Evolutionary conservation across 768 basidiomycete genomes (phyloP).

Genomic region (Auricularia sp.): DNA sequence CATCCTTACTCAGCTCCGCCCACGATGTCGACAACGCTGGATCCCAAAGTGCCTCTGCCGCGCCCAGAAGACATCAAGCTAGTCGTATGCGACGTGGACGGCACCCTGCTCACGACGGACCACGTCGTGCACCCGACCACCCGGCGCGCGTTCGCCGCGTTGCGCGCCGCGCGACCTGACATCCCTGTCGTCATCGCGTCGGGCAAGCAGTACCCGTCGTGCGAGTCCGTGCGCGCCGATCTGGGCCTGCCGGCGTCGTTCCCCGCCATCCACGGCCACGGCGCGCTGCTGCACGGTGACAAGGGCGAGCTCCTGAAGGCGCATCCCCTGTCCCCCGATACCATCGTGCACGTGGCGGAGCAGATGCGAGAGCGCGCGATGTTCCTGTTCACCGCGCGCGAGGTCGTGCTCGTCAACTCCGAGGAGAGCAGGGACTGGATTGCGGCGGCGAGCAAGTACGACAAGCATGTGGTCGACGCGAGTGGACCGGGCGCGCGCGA

Average conservation of each 20-base stretch:
- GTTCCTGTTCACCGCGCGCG: constrained; percentile 7
- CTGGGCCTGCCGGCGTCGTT: constrained; percentile 6
- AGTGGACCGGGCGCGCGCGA: background rate
- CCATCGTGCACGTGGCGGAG: constrained; percentile 4
- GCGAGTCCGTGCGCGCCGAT: constrained; percentile 5
- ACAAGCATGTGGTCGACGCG: constrained; percentile 5
- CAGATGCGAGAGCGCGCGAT: constrained; percentile 3
- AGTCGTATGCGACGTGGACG: constrained; percentile 9
- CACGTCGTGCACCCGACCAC: constrained; percentile 8
- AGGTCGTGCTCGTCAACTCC: constrained; percentile 2
- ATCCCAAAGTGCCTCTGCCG: background rate
- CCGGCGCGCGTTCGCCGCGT: constrained; percentile 1
- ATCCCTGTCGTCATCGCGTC: constrained; percentile 9
- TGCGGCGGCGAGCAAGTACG: constrained; percentile 5
- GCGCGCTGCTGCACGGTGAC: constrained; percentile 6
- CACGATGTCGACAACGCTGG: background rate
- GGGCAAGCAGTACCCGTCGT: constrained; percentile 8
- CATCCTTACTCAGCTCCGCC: no score
- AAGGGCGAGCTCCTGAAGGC: background rate
- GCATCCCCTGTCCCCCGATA: background rate
- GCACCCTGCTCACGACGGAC: constrained; percentile 6
- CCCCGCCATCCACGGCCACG: constrained; percentile 8
- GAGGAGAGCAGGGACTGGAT: constrained; percentile 8
- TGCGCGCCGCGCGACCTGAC: constrained; percentile 5
- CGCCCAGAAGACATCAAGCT: constrained; percentile 7